Percentiles rank a stretch among this genome's conserved stretches.
phyloP scores from a whole-genome alignment of 2,329 filamentous ascomycete species.

The Elsinoe necatrix region DNA sequence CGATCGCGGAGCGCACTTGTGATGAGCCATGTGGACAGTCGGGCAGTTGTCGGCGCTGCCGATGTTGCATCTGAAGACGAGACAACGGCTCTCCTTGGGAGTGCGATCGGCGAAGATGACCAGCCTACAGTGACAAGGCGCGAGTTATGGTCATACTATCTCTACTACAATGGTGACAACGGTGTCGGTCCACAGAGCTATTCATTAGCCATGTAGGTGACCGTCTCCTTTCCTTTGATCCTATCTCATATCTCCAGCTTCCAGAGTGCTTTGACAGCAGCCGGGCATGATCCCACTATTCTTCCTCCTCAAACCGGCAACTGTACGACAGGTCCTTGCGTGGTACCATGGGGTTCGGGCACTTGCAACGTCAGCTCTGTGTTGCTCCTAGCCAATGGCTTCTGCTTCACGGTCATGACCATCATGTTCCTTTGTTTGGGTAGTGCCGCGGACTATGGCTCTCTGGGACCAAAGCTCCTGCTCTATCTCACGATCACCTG shows the following conservation, averaged over 20 bases:
- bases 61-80: neutral
- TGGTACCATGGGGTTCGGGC: constrained; percentile 14
- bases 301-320: constrained; percentile 13
- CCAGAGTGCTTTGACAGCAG: constrained; percentile 39
- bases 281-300: constrained; percentile 50
- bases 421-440: constrained; percentile 47
- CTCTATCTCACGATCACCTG: constrained; percentile 53
- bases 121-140: constrained; percentile 13
- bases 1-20: neutral
- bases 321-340: constrained; percentile 15
- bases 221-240: constrained; percentile 32
- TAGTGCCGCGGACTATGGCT: constrained; percentile 55
- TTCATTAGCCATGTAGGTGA: constrained; percentile 54
- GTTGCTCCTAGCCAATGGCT: constrained; percentile 57
- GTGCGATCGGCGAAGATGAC: neutral
- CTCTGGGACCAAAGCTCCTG: constrained; percentile 54
- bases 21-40: neutral
- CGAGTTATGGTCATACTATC: constrained; percentile 25
- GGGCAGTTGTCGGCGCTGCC: neutral
- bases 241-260: constrained; percentile 21
- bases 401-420: constrained; percentile 59
- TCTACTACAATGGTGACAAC: constrained; percentile 60
- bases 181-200: constrained; percentile 56
- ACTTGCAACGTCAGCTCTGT: constrained; percentile 43
- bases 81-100: neutral